These are phyloP conservation scores for Syncephalastrum monosporum DNA, from an alignment of 371 early-diverging fungal genomes.

Conservation along the genomic window DNA sequence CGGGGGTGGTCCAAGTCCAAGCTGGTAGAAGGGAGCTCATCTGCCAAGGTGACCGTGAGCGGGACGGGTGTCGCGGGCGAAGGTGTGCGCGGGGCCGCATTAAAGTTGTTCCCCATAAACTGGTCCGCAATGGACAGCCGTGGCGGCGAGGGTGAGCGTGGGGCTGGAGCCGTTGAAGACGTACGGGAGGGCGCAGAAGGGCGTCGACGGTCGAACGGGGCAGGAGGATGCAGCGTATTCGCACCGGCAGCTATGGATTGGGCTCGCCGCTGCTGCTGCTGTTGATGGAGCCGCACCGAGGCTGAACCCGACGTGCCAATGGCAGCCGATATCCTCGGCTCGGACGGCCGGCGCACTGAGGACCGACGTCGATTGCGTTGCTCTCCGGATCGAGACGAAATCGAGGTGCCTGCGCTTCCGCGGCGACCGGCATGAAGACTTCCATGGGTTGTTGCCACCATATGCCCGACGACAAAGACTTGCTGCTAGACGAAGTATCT, in stretches of 20 bases:
- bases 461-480: no score
- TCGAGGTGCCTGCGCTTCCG: no score
- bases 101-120: constrained; percentile 27
- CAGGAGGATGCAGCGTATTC: not conserved
- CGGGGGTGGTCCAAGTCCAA: not conserved
- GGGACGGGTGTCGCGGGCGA: not conserved
- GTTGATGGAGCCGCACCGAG: constrained; percentile 4
- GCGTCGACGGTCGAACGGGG: constrained; percentile 5
- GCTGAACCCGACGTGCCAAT: not conserved
- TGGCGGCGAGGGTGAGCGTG: constrained; percentile 8
- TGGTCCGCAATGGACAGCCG: constrained; percentile 40
- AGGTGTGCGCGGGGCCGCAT: not conserved
- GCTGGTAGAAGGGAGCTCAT: constrained; percentile 5
- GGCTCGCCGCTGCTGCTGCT: not conserved
- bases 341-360: constrained; percentile 10
- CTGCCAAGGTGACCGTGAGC: constrained; percentile 4
- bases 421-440: no score
- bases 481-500: no score
- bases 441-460: no score
- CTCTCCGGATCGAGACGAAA: no score
- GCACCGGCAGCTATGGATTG: constrained; percentile 7
- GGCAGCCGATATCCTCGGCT: constrained; percentile 1
- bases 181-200: constrained; percentile 9
- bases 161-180: no score
- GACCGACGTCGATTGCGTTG: constrained; percentile 6